phyloP scores from a whole-genome alignment of 2,329 filamentous ascomycete genomes.

The Diaporthe sp. region DNA sequence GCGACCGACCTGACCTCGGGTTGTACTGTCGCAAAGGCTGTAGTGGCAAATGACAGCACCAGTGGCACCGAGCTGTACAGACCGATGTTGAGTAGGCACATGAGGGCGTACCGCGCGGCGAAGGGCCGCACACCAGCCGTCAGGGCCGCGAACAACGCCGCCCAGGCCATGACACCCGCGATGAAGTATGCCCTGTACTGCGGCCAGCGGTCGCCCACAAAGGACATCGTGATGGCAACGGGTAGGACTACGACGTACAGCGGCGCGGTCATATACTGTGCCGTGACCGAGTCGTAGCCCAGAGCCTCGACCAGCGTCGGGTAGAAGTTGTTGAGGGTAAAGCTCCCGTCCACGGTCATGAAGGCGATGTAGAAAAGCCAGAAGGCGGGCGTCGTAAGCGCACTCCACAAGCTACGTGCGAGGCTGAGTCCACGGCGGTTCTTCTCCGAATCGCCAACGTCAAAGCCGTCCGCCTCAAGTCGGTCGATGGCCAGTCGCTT shows the following conservation, averaged over 20 bases:
- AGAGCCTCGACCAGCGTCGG: slow-evolving; percentile 57
- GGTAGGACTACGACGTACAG: slow-evolving; percentile 34
- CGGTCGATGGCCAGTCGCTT: slow-evolving; percentile 1
- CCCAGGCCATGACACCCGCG: neutral
- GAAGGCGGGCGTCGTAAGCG: neutral
- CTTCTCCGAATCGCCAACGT: slow-evolving; percentile 1
- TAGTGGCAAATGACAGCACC: slow-evolving; percentile 2
- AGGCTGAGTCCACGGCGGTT: neutral
- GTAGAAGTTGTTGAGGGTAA: slow-evolving; percentile 60
- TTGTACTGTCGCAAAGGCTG: neutral
- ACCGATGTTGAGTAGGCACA: slow-evolving; percentile 3
- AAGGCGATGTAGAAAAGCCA: neutral
- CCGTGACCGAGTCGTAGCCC: slow-evolving; percentile 53
- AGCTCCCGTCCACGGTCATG: slow-evolving; percentile 36
- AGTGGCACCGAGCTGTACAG: neutral
- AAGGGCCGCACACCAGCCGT: neutral
- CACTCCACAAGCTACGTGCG: neutral
- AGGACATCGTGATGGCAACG: neutral
- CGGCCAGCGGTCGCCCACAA: slow-evolving; percentile 1
- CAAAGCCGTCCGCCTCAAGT: neutral
- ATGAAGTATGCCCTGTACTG: slow-evolving; percentile 1
- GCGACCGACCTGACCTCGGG: neutral
- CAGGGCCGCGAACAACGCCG: neutral
- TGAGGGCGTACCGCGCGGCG: neutral
- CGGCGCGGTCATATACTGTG: slow-evolving; percentile 53